Evolutionary conservation across 2,329 filamentous ascomycete genomes (phyloP).

Genomic region (Penicillium expansum): DNA sequence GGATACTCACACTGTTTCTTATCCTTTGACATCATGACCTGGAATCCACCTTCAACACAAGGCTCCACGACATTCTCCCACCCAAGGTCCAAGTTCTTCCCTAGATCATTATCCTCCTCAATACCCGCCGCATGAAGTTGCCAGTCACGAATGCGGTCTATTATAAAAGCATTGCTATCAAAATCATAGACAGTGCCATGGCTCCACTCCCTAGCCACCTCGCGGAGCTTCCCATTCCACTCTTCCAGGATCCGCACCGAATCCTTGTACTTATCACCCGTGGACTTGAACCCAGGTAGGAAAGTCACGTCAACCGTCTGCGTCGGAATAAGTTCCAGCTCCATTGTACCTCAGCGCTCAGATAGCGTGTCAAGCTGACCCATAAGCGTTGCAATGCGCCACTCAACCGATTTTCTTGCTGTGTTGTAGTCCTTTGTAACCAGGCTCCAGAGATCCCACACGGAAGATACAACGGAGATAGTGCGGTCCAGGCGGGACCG

Average conservation of each 20-base stretch:
- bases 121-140: conserved; percentile 38
- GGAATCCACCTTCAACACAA: conserved; percentile 31
- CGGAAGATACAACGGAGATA: conserved; percentile 38
- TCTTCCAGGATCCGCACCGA: conserved; percentile 32
- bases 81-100: conserved; percentile 28
- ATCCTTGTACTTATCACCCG: conserved; percentile 32
- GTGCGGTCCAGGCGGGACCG: conserved; percentile 30
- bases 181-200: conserved; percentile 38
- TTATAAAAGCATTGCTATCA: conserved; percentile 40
- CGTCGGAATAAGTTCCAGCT: conserved; percentile 39
- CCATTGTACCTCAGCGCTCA: conserved; percentile 26
- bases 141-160: conserved; percentile 40
- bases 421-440: conserved; percentile 26
- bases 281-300: conserved; percentile 34
- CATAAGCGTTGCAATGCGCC: conserved; percentile 36
- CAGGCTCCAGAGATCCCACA: conserved; percentile 42
- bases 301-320: conserved; percentile 42
- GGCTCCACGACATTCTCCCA: conserved; percentile 40
- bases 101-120: conserved; percentile 35
- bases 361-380: conserved; percentile 32
- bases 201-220: conserved; percentile 33
- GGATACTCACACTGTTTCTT: conserved; percentile 34
- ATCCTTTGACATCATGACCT: conserved; percentile 33
- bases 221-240: conserved; percentile 36
- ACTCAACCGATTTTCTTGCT: conserved; percentile 27